Base-by-base conservation (phyloP, 2,329 filamentous ascomycete genomes). In the Ploettnerulaceae sp. region DNA sequence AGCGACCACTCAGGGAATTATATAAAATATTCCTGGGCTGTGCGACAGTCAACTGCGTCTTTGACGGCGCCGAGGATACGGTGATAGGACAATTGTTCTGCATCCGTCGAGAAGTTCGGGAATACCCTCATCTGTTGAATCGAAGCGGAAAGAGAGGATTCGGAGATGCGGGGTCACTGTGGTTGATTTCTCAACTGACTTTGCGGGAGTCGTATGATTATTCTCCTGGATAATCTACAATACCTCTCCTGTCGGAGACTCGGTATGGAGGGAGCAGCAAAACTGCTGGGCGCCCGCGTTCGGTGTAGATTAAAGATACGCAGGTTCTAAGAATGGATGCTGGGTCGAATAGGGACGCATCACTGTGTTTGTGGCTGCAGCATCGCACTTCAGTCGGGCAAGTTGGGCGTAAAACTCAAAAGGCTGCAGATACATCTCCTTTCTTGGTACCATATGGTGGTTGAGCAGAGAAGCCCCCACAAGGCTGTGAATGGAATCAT, bases 11-110 rank as follows among this genome's bases (percentile, higher is more conserved):
- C 5, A 28, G 37, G n/a, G 12, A 31, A 37, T 26, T 22, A 29
- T 9, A 21, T 25, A 34, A 29, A 33, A n/a, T 21, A 22, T 9
- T 22, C 14, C 31, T 33, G 22, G 25, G n/a, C 11, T 11, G 5
- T 7, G 22, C 12, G 9, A 8, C 24, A 43, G 39, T 47, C 48
- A 50, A 18, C 38, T 50, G 48, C 31, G 32, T 28, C n/a, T 6
- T 24, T 18, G 24, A 29, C 11, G 25, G 43, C 24, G 20, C 48
- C 48, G 48, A 44, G 15, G 18, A 22, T 28, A 17, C 35, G 48
- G 43, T 43, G 33, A 45, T 50, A 47, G 42, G 48, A 18, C 5
- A 11, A 14, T 17, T 15, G 17, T 34, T 20, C 9, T 6, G 5
- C 14, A 29, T 31, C 17, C 14, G 20, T n/a, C 20, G 20, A 18